Base-by-base conservation (phyloP, 1,139 yeast genomes). In the Debaryomyces fabryi region DNA sequence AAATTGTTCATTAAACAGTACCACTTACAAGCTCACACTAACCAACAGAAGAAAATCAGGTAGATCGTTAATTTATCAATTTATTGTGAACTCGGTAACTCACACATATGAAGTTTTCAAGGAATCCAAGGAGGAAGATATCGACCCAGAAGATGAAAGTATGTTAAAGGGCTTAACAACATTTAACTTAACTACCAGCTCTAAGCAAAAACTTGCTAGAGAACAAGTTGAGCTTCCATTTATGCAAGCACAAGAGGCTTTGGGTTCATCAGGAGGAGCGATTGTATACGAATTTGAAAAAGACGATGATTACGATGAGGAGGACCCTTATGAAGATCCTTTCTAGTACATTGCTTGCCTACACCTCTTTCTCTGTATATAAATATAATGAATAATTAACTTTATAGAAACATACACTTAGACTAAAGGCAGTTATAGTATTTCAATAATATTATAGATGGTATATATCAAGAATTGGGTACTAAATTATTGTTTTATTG, bases 251-350 rank as follows among this genome's bases (percentile, higher is more conserved):
- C 98, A 92, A 63, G 75, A 79, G 45, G 77, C 79, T 24, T 74
- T 87, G 50, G 95, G 91, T 3, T 89, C 93, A 25, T 61, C 69
- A 20, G 96, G 96, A 35, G 82, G 82, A 9, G 98, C 99, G 1
- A 92, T 93, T 58, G 96, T 93, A 10, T 93, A 92, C 62, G 95
- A 92, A 62, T 92, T 84, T 62, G 96, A 88, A 59, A 81, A 81
- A 58, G 86, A 82, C 55, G 86, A 92, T 64, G 98, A 92, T 63
- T 92, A 91, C 58, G 98, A 93, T 62, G 98, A 93, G 65, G 98
- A 93, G 57, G 99, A 93, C 65, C 97, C 98, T 0, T 92, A 86
- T 59, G 99, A 93, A 63, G 98, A 93, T 62, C 98, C 98, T 4
- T 92, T 91, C 59, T 91, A 18, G 35, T 10, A 13, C 18, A 6